Evolutionary conservation across 345 rosid genomes (phyloP), one percentile per base, ranked within the genome.

Genomic region (Nasturtium officinale): DNA sequence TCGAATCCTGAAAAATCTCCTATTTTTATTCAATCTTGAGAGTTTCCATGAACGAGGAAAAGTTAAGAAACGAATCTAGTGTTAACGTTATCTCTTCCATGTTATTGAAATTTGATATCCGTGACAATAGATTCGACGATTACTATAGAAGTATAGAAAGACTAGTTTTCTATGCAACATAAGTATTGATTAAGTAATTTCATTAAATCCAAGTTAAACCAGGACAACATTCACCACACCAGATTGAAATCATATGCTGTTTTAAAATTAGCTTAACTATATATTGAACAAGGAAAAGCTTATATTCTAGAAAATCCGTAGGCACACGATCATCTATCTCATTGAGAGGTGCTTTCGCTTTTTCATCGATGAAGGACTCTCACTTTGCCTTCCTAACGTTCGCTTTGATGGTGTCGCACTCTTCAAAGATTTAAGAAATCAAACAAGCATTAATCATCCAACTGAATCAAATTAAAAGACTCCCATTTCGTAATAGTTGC

Each of bases 391-490:
- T 53, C 87, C 89, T 46, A 45, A 59, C 7, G 80, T 57, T 12
- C 96, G 94, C 81, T 90, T 96, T 1, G 98, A 86, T 47, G 98
- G 99, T 16, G 91, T 86, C 84, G 79, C 78, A 66, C 55, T 67
- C 81, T 78, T 58, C 68, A 59, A 50, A 15, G 3, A 42, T 62
- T 70, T 12, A 5, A 56, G 21, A 58, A 42, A 9, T 7, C 64
- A 48, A 5, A 43, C 17, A 25, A 26, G 12, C 18, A 12, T 48
- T 40, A 64, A 66, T 51, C 28, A 60, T 59, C 32, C 58, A 30
- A 50, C 10, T 9, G 25, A 33, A 53, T 54, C 46, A 53, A n/a
- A 67, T 50, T 9, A 20, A 46, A 53, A 69, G 63, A 65, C 38
- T 30, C 20, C 33, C 47, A 45, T 37, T 45, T 23, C 6, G 32